A percentile compares a stretch with the other conserved stretches of the same genome.
Evolutionary conservation across 306 rosid genomes (phyloP).

Genomic region (Glycine tomentella): DNA sequence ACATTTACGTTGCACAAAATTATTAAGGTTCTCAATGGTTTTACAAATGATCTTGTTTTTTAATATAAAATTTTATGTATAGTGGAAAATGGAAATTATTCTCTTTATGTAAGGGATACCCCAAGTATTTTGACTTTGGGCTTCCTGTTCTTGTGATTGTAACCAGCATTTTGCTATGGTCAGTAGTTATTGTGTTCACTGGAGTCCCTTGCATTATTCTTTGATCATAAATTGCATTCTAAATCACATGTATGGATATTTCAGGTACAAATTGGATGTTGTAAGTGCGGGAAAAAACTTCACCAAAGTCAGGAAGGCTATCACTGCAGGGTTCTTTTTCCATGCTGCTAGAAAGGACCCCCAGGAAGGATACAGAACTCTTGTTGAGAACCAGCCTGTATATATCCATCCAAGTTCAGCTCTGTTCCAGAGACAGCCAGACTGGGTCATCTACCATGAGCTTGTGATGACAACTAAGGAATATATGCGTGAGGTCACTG

Average conservation of each 20-base stretch:
- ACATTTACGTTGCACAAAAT: background rate
- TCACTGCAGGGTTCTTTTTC: slow-evolving; percentile 87
- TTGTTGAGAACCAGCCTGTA: slow-evolving; percentile 87
- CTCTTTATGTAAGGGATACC: slow-evolving; percentile 27
- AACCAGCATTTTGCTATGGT: slow-evolving; percentile 1
- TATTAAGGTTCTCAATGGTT: slow-evolving; percentile 21
- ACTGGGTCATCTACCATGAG: slow-evolving; percentile 94
- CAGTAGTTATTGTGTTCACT: slow-evolving; percentile 15
- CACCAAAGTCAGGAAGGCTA: slow-evolving; percentile 85
- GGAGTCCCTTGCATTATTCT: background rate
- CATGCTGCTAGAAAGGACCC: slow-evolving; percentile 87
- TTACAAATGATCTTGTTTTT: background rate
- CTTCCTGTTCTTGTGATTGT: slow-evolving; percentile 29
- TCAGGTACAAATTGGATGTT: slow-evolving; percentile 91
- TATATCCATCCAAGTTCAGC: slow-evolving; percentile 87
- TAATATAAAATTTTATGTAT: background rate
- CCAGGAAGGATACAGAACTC: slow-evolving; percentile 88
- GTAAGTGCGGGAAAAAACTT: slow-evolving; percentile 81
- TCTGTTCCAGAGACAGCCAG: slow-evolving; percentile 87
- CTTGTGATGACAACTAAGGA: slow-evolving; percentile 92
- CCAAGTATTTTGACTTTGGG: background rate
- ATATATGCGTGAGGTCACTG: slow-evolving; percentile 88
- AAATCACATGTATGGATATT: slow-evolving; percentile 32
- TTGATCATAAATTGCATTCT: slow-evolving; percentile 32
- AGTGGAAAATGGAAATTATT: background rate